Evolutionary conservation across 441 rosid genomes (phyloP), one percentile per base, ranked within the genome.

Genomic region (Iberis amara): DNA sequence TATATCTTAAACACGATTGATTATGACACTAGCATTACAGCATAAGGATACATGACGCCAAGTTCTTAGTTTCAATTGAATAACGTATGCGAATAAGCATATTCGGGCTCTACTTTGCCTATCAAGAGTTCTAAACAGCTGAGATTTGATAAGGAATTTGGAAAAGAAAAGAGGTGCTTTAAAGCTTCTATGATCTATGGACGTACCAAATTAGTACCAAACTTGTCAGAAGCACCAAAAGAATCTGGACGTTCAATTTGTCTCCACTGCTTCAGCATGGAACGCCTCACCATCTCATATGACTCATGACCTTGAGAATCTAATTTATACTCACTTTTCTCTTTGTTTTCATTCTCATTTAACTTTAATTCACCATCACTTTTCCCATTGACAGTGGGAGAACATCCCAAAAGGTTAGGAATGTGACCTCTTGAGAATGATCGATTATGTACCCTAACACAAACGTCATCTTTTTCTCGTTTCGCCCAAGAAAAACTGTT

Each of bases 401-500:
- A 76, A 55, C 58, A 62, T 47, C 77, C 88, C 4, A 70, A 64
- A 43, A 63, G 64, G 59, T 74, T 76, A 59, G 38, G 61, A 52
- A 73, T 56, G 55, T 77, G 74, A 61, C 90, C 73, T 73, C 79
- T 80, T 37, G 96, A 87, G 52, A 55, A 72, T 27, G 95, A 79
- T 61, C 89, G 69, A 38, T 43, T 61, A 64, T 81, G 81, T 40
- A 83, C 73, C 65, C 75, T 76, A 59, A 43, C 39, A 24, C 76
- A 70, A 61, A 68, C 66, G 6, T 79, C 81, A 56, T 81, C 88
- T 33, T 61, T 90, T 62, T 61, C 73, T 36, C 88, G 76, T 68
- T 73, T 87, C 18, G 90, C 96, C 98, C 98, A 87, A 36, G 89
- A 83, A 76, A 90, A 90, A 67, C 96, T 89, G 68, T 82, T 81